phyloP scores from a whole-genome alignment of 75 land plant species.

The Picea sitchensis region DNA sequence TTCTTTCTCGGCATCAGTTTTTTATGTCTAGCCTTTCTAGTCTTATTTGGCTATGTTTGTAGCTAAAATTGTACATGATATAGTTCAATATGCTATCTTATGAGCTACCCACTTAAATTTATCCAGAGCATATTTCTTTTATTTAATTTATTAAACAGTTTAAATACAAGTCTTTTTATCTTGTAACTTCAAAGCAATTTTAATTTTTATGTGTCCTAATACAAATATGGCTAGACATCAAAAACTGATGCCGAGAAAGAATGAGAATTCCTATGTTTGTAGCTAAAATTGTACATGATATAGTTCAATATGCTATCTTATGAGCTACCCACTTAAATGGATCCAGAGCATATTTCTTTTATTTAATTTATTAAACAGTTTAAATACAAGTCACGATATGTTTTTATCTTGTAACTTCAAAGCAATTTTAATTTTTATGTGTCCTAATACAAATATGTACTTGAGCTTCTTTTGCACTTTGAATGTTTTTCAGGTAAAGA shows the following conservation, averaged over 20 bases:
- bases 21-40: not conserved
- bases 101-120: not conserved
- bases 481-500: slow-evolving; percentile 53
- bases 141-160: not conserved
- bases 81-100: not conserved
- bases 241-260: too few species aligned
- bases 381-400: not conserved
- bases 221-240: too few species aligned
- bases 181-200: not conserved
- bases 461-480: not conserved
- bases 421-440: not conserved
- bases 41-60: too few species aligned
- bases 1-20: too few species aligned
- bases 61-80: not conserved
- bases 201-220: not conserved
- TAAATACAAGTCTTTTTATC: not conserved
- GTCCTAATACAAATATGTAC: not conserved
- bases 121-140: not conserved
- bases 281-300: not conserved
- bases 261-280: too few species aligned
- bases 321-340: not conserved
- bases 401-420: not conserved
- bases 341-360: not conserved
- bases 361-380: not conserved
- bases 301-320: not conserved